phyloP scores from a whole-genome alignment of 441 rosid genomes.

The Croton laevigatus region DNA sequence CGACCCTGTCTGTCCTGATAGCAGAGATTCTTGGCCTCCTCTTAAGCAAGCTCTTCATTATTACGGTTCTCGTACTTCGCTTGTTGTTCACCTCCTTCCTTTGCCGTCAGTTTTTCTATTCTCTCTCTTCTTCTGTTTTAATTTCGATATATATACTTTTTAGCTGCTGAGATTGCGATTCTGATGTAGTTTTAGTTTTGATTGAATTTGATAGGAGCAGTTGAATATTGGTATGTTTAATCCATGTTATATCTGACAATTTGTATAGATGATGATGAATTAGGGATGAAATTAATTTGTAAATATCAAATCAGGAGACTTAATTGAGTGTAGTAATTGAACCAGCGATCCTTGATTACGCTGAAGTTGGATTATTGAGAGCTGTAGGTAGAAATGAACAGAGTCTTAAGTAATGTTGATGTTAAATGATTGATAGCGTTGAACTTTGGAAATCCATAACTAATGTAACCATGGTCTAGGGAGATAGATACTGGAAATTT shows the following conservation, averaged over 20 bases:
- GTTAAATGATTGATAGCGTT: not conserved
- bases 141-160: not conserved
- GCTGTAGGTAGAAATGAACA: not conserved
- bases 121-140: not conserved
- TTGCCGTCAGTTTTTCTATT: constrained; percentile 58
- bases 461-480: not conserved
- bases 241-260: not conserved
- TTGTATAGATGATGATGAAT: not conserved
- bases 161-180: not conserved
- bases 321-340: not conserved
- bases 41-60: constrained; percentile 54
- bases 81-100: constrained; percentile 71
- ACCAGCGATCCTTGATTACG: not conserved
- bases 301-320: not conserved
- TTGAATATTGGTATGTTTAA: not conserved
- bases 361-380: not conserved
- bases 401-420: not conserved
- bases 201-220: not conserved
- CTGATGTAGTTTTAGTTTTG: not conserved
- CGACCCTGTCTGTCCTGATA: constrained; percentile 92
- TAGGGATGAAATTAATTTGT: not conserved
- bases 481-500: not conserved
- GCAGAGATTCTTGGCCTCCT: constrained; percentile 80
- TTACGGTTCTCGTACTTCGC: constrained; percentile 61
- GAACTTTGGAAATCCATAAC: no score